A percentile compares a stretch with the other conserved stretches of the same genome.
These are phyloP conservation scores for Crotalaria pallida DNA, from an alignment of 306 rosid genomes.

Conservation along the genomic window DNA sequence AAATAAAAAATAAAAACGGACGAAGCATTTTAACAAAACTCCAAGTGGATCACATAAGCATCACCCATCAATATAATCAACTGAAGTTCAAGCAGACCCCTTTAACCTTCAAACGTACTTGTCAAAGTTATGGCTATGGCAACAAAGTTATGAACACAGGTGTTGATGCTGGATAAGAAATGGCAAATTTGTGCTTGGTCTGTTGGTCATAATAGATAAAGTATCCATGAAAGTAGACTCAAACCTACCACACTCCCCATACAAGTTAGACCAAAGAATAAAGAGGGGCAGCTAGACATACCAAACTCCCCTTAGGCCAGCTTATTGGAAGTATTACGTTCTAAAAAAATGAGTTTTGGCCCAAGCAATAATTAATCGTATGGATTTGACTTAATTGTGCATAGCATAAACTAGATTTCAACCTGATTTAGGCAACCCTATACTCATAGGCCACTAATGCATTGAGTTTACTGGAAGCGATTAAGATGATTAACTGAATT, in stretches of 20 bases:
- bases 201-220: background rate
- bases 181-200: background rate
- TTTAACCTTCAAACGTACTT: background rate
- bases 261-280: background rate
- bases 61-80: background rate
- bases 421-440: slow-evolving; percentile 25
- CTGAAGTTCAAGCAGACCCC: background rate
- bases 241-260: slow-evolving; percentile 24
- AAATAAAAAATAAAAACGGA: too few species aligned
- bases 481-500: slow-evolving; percentile 17
- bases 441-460: background rate
- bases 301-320: too few species aligned
- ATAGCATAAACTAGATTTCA: background rate
- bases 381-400: slow-evolving; percentile 17
- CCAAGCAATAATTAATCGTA: background rate
- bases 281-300: background rate
- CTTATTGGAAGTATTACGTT: background rate
- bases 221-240: slow-evolving; percentile 1
- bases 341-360: background rate
- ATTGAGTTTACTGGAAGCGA: slow-evolving; percentile 8
- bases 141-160: background rate
- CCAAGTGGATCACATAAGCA: too few species aligned
- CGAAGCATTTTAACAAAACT: too few species aligned
- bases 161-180: background rate
- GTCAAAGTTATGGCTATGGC: background rate